Evolutionary conservation across 192 early-diverging fungal species (phyloP), one percentile per base, ranked within the genome.

Genomic region (Dispira simplex): DNA sequence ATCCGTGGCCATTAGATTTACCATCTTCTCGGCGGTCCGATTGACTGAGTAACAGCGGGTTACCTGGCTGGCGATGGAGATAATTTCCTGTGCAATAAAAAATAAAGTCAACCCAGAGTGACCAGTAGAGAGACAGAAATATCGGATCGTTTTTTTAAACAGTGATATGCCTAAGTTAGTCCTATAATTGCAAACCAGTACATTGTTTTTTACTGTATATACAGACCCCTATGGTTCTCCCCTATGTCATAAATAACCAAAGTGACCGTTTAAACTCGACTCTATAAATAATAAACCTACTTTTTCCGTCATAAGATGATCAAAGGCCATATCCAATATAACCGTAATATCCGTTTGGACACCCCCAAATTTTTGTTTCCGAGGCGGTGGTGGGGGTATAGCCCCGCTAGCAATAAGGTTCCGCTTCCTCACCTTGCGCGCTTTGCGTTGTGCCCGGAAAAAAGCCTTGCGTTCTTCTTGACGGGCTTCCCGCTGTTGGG

Each of bases 321-420:
- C 85, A 76, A 92, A 92, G 1, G 79, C 77, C 68, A 87, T 82
- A 63, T 95, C 94, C 32, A 97, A 76, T 0, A 91, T 77, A 46
- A 94, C 68, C 25, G 73, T 71, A 23, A 89, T 12, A 75, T 73
- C 9, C 68, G 68, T 11, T 62, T 70, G 67, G 85, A 83, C 14
- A 80, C 74, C 27, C 63, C 68, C 5, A 72, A 56, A 56, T 14
- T 28, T 21, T 27, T 56, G 46, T 66, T 76, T 78, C 6, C 69
- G 73, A 45, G 75, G 80, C 3, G 74, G 64, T 32, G 68, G 66
- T 32, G 70, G 73, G 0, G 65, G 66, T 20, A 73, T 51, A 13
- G 68, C 32, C 1, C 73, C 75, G 71, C 62, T 57, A 11, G 8
- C 8, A 5, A 66, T 28, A 21, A 43, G 13, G 8, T 48, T 18